These are phyloP conservation scores for Centrapalus pauciflorus DNA, from an alignment of 129 eudicot genomes.

Conservation along the genomic window DNA sequence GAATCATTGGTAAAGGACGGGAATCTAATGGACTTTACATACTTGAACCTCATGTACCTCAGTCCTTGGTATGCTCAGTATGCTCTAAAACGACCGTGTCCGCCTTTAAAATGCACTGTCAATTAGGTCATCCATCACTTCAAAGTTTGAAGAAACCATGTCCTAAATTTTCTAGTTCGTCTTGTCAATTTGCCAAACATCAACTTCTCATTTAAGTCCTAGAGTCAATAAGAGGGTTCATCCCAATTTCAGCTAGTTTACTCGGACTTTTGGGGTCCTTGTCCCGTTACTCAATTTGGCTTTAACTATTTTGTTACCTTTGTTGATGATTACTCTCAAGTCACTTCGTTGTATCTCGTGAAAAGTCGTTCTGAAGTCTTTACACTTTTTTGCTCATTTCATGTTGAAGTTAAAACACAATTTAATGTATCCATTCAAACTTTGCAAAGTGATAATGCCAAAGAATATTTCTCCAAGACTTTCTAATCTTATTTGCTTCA, in stretches of 20 bases:
- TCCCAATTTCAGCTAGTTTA: neutral
- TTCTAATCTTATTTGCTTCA: neutral
- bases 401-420: neutral
- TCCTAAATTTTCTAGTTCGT: neutral
- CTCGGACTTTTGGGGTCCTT: neutral
- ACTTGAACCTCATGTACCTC: neutral
- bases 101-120: neutral
- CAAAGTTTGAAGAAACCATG: neutral
- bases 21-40: neutral
- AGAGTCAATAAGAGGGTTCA: neutral
- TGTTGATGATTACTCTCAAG: neutral
- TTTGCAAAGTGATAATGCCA: slow-evolving; percentile 4
- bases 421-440: neutral
- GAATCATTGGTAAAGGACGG: neutral
- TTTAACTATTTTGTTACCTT: neutral
- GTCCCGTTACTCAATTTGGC: neutral
- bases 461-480: neutral
- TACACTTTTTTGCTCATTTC: neutral
- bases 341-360: neutral
- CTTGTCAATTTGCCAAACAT: too few relatives aligned
- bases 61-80: neutral
- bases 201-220: too few relatives aligned
- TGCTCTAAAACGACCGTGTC: neutral
- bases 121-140: neutral
- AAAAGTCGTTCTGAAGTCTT: neutral